phyloP scores from a whole-genome alignment of 1,284 basidiomycete species.

The Naganishia albida region DNA sequence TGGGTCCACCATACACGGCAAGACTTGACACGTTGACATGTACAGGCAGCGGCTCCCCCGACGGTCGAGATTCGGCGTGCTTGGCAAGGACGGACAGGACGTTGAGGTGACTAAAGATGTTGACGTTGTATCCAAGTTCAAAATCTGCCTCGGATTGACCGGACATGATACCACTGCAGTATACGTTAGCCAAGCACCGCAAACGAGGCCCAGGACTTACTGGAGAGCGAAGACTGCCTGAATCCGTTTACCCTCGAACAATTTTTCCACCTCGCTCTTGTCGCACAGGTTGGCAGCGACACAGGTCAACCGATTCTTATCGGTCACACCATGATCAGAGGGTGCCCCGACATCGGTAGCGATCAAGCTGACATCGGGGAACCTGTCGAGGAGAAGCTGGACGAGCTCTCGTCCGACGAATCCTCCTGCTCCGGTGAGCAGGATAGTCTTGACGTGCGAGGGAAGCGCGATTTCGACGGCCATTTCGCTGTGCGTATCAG shows the following conservation, averaged over 20 bases:
- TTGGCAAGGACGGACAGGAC: conserved; percentile 59
- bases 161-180: conserved; percentile 64
- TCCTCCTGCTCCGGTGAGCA: conserved; percentile 64
- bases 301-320: conserved; percentile 46
- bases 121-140: conserved; percentile 62
- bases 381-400: conserved; percentile 55
- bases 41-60: conserved; percentile 52
- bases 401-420: conserved; percentile 54
- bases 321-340: conserved; percentile 53
- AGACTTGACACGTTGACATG: conserved; percentile 66
- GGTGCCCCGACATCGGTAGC: conserved; percentile 62
- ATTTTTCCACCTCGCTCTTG: conserved; percentile 51
- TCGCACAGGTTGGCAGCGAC: conserved; percentile 62
- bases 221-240: conserved; percentile 52
- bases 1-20: conserved; percentile 66
- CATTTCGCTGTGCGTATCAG: neutral
- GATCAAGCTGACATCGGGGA: conserved; percentile 59
- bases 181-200: neutral
- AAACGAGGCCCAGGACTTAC: conserved; percentile 37
- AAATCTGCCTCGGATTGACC: conserved; percentile 67
- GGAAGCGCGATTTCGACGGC: conserved; percentile 44
- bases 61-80: conserved; percentile 45
- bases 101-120: conserved; percentile 63
- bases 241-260: conserved; percentile 53
- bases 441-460: conserved; percentile 53